These are phyloP conservation scores for Entonaema liquescens DNA, from an alignment of 495 filamentous ascomycete genomes.

Conservation along the genomic window DNA sequence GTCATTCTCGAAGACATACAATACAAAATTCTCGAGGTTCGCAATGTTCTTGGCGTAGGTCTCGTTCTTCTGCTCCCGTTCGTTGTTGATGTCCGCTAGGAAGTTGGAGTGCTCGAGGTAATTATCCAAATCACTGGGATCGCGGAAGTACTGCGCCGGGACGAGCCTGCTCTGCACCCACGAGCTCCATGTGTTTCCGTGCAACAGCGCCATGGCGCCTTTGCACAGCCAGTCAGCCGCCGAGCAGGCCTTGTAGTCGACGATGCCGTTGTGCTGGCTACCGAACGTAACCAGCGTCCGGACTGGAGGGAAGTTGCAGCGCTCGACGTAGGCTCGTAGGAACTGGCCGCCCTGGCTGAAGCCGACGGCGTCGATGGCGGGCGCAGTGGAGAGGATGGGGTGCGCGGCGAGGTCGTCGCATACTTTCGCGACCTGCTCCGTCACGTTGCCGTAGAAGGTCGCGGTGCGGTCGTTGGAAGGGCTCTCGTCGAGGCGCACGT, in stretches of 20 bases:
- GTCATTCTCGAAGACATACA: slow-evolving; percentile 92
- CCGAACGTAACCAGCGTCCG: slow-evolving; percentile 90
- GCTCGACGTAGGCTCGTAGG: slow-evolving; percentile 89
- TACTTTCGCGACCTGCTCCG: slow-evolving; percentile 77
- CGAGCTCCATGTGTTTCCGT: slow-evolving; percentile 75
- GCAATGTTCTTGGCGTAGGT: slow-evolving; percentile 77
- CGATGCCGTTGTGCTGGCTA: slow-evolving; percentile 92
- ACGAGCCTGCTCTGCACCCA: slow-evolving; percentile 82
- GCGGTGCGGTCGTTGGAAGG: slow-evolving; percentile 73
- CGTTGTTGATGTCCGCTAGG: slow-evolving; percentile 99
- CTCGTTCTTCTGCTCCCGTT: slow-evolving; percentile 76
- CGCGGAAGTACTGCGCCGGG: slow-evolving; percentile 94
- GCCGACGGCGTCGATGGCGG: slow-evolving; percentile 87
- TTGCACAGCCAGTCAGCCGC: slow-evolving; percentile 81
- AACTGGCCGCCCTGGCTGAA: slow-evolving; percentile 98
- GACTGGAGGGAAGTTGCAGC: slow-evolving; percentile 84
- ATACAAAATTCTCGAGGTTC: slow-evolving; percentile 77
- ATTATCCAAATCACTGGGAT: slow-evolving; percentile 70
- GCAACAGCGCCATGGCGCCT: slow-evolving; percentile 75
- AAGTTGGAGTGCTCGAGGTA: slow-evolving; percentile 90
- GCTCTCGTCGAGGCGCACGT: slow-evolving; percentile 76
- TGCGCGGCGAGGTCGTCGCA: slow-evolving; percentile 81
- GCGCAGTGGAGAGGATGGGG: slow-evolving; percentile 80
- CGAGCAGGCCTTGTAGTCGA: slow-evolving; percentile 73
- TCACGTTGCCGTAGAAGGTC: slow-evolving; percentile 92